Evolutionary conservation across 2,329 filamentous ascomycete species (phyloP).

Genomic region (Pezicula carpinea): DNA sequence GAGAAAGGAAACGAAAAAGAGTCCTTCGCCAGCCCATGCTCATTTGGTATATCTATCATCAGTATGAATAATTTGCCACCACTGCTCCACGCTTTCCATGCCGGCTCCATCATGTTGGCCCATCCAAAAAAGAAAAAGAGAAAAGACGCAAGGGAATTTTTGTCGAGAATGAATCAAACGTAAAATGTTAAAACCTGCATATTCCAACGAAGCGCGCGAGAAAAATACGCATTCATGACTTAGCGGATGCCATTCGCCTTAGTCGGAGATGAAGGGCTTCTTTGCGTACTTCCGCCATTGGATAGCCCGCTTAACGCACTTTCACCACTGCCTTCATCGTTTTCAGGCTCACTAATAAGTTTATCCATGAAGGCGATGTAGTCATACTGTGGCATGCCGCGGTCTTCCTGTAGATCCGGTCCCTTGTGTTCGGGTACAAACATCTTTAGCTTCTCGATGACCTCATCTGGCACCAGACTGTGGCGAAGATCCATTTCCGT

Average conservation of each 20-base stretch:
- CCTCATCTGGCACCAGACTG: slow-evolving; percentile 90
- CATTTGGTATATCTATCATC: too few species aligned
- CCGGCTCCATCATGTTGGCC: too few species aligned
- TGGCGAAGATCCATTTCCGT: slow-evolving; percentile 96
- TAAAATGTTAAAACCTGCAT: too few species aligned
- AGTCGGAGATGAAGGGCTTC: background rate
- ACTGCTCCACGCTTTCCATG: too few species aligned
- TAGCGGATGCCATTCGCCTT: slow-evolving; percentile 1
- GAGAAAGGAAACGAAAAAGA: too few species aligned
- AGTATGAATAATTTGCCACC: too few species aligned
- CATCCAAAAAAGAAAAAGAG: too few species aligned
- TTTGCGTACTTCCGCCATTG: slow-evolving; percentile 18
- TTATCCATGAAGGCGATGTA: slow-evolving; percentile 98
- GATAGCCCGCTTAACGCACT: slow-evolving; percentile 17
- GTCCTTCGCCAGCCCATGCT: too few species aligned
- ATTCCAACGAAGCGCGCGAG: too few species aligned
- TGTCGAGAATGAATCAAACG: too few species aligned
- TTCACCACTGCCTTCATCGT: slow-evolving; percentile 7
- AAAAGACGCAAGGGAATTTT: too few species aligned
- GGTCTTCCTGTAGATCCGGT: slow-evolving; percentile 80
- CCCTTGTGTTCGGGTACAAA: slow-evolving; percentile 83
- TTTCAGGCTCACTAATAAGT: slow-evolving; percentile 47
- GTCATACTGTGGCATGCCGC: slow-evolving; percentile 83
- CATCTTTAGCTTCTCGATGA: slow-evolving; percentile 86
- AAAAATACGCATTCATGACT: too few species aligned